phyloP scores from a whole-genome alignment of 2,329 filamentous ascomycete genomes.

The Fusarium cyanostomum region DNA sequence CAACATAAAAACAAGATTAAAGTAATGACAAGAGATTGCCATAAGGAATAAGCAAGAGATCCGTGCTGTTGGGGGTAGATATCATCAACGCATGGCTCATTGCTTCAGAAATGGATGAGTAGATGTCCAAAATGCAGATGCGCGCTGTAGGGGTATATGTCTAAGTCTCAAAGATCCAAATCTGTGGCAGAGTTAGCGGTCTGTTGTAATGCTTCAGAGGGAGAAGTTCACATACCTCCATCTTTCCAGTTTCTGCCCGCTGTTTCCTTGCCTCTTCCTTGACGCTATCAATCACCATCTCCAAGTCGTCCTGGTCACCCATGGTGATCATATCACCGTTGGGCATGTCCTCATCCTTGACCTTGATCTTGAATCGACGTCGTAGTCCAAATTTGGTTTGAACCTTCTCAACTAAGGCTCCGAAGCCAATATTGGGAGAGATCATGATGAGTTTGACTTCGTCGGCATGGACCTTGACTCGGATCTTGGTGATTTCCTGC shows the following conservation, averaged over 20 bases:
- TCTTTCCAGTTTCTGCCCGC: conserved; percentile 84
- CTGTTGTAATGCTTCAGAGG: conserved; percentile 23
- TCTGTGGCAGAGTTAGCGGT: conserved; percentile 47
- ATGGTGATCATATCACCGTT: conserved; percentile 95
- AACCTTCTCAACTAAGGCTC: conserved; percentile 80
- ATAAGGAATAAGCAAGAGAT: conserved; percentile 13
- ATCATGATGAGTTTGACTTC: conserved; percentile 96
- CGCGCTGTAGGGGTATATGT: conserved; percentile 44
- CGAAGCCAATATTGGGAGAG: conserved; percentile 74
- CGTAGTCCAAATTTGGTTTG: conserved; percentile 86
- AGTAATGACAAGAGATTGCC: conserved; percentile 15
- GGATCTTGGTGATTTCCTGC: conserved; percentile 78
- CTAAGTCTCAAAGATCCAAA: conserved; percentile 58
- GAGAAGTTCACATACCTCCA: conserved; percentile 76
- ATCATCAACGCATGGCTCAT: conserved; percentile 16
- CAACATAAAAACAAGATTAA: conserved; percentile 33
- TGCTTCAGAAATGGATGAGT: conserved; percentile 30
- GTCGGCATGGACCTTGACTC: conserved; percentile 90
- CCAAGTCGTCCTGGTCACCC: conserved; percentile 94
- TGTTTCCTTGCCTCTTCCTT: conserved; percentile 76
- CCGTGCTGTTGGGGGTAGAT: not conserved
- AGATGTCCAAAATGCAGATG: conserved; percentile 36
- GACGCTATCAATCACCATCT: conserved; percentile 80
- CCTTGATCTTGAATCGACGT: conserved; percentile 86
- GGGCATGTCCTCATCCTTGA: conserved; percentile 79